These are phyloP conservation scores for Trichoderma hamatum DNA, from an alignment of 2,329 filamentous ascomycete genomes.

Conservation along the genomic window DNA sequence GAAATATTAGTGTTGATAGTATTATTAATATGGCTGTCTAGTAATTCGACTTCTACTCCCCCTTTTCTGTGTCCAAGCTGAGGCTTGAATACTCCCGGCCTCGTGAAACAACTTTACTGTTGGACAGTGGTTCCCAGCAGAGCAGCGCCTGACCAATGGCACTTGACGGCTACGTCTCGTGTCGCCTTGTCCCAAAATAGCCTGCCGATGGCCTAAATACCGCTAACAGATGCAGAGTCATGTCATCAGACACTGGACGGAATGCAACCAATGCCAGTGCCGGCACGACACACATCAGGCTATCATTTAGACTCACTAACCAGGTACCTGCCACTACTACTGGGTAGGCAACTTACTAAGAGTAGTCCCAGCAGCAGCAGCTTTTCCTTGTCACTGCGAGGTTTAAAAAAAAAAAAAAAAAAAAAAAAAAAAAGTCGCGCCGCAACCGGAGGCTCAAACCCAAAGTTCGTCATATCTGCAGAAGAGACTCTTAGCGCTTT, in stretches of 20 bases:
- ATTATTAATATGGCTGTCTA: neutral
- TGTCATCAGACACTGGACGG: neutral
- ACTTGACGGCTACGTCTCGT: neutral
- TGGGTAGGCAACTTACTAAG: neutral
- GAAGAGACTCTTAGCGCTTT: neutral
- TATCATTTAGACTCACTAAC: neutral
- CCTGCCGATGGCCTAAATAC: neutral
- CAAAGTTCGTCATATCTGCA: neutral
- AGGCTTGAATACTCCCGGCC: neutral
- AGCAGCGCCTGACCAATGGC: neutral
- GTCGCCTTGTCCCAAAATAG: neutral
- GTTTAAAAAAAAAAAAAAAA: neutral
- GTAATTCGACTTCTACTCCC: neutral
- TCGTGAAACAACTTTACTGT: neutral
- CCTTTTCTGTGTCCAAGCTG: neutral
- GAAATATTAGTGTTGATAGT: neutral
- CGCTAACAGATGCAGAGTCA: neutral
- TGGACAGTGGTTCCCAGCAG: neutral
- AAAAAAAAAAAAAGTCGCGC: neutral
- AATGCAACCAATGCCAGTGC: neutral
- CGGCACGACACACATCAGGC: neutral
- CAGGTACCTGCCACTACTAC: neutral
- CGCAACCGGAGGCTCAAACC: constrained; percentile 12
- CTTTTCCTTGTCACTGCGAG: neutral
- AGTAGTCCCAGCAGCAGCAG: neutral